Evolutionary conservation across 2,329 filamentous ascomycete species (phyloP).

Genomic region (Neopestalotiopsis sp.): DNA sequence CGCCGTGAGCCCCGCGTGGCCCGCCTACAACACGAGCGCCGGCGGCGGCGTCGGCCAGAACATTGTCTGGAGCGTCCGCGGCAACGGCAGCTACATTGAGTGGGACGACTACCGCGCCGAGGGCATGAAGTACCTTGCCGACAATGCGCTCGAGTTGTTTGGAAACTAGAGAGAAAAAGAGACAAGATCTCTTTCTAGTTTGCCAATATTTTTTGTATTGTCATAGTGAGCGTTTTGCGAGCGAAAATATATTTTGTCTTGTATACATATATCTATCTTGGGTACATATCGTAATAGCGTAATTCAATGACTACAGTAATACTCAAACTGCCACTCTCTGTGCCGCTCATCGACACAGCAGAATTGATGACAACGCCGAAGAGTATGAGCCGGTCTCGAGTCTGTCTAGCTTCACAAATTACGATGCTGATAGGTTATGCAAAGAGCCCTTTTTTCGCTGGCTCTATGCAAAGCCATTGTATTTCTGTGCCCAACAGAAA

Average conservation of each 20-base stretch:
- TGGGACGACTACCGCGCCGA: constrained; percentile 34
- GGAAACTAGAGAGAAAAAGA: constrained; percentile 24
- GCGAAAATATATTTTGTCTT: background rate
- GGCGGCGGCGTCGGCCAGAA: constrained; percentile 28
- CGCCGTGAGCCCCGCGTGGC: constrained; percentile 32
- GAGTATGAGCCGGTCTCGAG: too few relatives aligned
- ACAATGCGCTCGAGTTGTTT: constrained; percentile 33
- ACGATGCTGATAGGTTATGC: too few relatives aligned
- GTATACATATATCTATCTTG: background rate
- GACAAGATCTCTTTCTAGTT: background rate
- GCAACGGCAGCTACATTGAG: constrained; percentile 30
- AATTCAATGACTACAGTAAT: background rate
- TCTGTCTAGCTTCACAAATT: too few relatives aligned
- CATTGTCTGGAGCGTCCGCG: constrained; percentile 34
- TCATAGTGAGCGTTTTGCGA: background rate
- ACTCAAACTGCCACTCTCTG: background rate
- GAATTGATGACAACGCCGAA: too few relatives aligned
- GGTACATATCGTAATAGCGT: background rate
- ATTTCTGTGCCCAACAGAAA: too few relatives aligned
- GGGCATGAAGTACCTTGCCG: constrained; percentile 35
- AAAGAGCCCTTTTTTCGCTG: too few relatives aligned
- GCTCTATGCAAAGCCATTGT: too few relatives aligned
- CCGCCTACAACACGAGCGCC: constrained; percentile 26
- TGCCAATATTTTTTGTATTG: background rate
- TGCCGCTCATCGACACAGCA: background rate